Base-by-base conservation (phyloP, 495 filamentous ascomycete genomes). In the Talaromyces wortmannii region DNA sequence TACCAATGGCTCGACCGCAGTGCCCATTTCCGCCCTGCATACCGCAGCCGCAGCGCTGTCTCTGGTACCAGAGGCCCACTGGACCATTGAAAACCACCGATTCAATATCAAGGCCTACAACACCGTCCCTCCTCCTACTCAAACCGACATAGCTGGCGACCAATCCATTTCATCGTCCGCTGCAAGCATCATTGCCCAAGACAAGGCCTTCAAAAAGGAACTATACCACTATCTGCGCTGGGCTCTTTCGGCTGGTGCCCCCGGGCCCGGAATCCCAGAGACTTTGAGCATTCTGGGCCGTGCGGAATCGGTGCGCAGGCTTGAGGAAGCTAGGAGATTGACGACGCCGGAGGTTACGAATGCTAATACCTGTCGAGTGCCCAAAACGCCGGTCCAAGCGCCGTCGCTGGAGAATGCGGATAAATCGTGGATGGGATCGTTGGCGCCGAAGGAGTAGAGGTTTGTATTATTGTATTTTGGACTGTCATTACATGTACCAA, bases 261-360 rank as follows among this genome's bases (percentile, higher is more conserved):
- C 78, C 4, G 90, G 90, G 0, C 84, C 86, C 11, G 63, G 73
- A 2, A 69, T 87, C 17, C 72, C 77, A 0, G 68, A 78, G 31
- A 82, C 75, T 13, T 83, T 95, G 79, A 65, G 50, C 13, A 69
- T 87, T 1, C 63, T 95, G 8, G 89, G 90, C 0, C 78, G 73
- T 56, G 75, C 78, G 6, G 81, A 87, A 67, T 75, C 77, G 1
- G 40, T 88, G 29, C 63, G 61, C 36, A 72, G 90, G 29, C 60
- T 91, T 16, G 60, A 72, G 31, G 70, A 76, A 43, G 83, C 80
- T 10, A 69, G 63, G 42, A 50, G 59, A 29, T 49, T 69, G 58
- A 40, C 36, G 13, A 40, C 36, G 13, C 36, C 36, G 13, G 36
- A 10, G 8, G 36, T 40, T 8, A 8, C 8, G 36, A 40, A 1